These are phyloP conservation scores for Hemileccinum rubropunctum DNA, from an alignment of 768 basidiomycete species.

Conservation along the genomic window DNA sequence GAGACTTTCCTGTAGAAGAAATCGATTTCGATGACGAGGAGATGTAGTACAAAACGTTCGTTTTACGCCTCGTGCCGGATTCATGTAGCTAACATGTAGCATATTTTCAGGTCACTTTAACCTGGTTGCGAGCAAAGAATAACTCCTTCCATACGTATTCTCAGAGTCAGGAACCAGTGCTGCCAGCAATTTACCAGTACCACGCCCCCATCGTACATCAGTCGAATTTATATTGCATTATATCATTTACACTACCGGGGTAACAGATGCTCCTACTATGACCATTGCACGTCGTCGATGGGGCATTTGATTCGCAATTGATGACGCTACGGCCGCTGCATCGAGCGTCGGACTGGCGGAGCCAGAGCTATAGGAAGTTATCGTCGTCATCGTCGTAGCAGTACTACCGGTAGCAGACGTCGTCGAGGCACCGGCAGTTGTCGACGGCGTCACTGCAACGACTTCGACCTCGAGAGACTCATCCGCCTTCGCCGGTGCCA, in stretches of 20 bases:
- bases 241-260: neutral
- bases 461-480: conserved; percentile 24
- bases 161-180: too few relatives aligned
- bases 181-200: too few relatives aligned
- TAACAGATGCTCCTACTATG: neutral
- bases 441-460: conserved; percentile 9
- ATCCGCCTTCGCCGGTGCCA: neutral
- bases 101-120: neutral
- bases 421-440: neutral
- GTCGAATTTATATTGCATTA: too few relatives aligned
- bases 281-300: neutral
- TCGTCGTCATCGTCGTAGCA: neutral
- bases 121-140: too few relatives aligned
- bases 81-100: neutral
- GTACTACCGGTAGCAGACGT: conserved; percentile 1
- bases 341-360: conserved; percentile 8
- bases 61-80: neutral
- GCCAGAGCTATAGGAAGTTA: conserved; percentile 1
- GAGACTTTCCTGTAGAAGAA: conserved; percentile 86
- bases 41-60: conserved; percentile 43
- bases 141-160: too few relatives aligned
- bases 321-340: conserved; percentile 20
- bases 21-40: conserved; percentile 75
- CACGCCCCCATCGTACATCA: too few relatives aligned
- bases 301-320: conserved; percentile 9